Evolutionary conservation across 148 eudicot species (phyloP).

Genomic region (Beta vulgaris): DNA sequence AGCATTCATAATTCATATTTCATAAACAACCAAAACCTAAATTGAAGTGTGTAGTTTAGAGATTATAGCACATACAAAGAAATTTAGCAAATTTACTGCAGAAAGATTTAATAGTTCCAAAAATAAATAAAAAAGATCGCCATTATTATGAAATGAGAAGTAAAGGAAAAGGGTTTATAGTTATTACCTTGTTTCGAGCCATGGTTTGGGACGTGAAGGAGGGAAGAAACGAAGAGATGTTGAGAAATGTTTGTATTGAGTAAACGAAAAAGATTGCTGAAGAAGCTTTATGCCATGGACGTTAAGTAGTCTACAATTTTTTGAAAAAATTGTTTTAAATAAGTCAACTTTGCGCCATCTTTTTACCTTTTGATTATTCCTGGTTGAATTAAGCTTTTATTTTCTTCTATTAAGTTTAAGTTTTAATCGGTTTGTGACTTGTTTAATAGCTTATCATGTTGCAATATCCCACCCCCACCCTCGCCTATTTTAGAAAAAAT

Average conservation of each 20-base stretch:
- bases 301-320: slow-evolving; percentile 1
- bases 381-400: too few relatives aligned
- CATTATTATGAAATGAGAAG: background rate
- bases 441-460: too few relatives aligned
- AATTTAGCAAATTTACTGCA: background rate
- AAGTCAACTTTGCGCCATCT: too few relatives aligned
- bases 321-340: background rate
- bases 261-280: slow-evolving; percentile 17
- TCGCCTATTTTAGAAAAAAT: too few relatives aligned
- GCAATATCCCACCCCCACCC: too few relatives aligned
- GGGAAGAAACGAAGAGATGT: background rate
- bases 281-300: slow-evolving; percentile 18
- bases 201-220: slow-evolving; percentile 19
- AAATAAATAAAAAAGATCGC: background rate
- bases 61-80: background rate
- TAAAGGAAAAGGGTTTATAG: background rate
- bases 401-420: too few relatives aligned
- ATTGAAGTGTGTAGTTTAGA: background rate
- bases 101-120: background rate
- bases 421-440: too few relatives aligned
- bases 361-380: too few relatives aligned
- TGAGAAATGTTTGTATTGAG: background rate
- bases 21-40: background rate
- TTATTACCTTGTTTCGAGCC: slow-evolving; percentile 78
- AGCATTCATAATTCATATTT: too few relatives aligned